Base-by-base conservation (phyloP, 2,329 filamentous ascomycete species). In the Ophiocordyceps sinensis region DNA sequence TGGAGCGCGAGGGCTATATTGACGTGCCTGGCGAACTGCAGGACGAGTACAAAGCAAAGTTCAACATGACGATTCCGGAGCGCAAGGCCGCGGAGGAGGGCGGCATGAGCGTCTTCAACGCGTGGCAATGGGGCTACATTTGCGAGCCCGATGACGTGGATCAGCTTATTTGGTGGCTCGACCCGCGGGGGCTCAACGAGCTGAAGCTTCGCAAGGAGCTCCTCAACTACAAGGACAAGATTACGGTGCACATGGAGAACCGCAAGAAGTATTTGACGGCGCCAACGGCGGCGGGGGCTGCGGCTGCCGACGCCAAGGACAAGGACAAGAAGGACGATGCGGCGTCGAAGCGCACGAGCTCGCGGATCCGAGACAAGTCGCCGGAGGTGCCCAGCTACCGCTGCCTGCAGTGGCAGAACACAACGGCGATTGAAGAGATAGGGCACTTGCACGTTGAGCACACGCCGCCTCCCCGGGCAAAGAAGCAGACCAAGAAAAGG, bases 121-220 rank as follows among this genome's bases (percentile, higher is more conserved):
- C 89, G 2, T 65, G 67, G 12, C 82, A 96, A 59, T 98, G 91
- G 88, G 91, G 84, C 11, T 98, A 85, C 62, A 87, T 86, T 51
- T 84, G 89, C 31, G 82, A 91, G 11, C 77, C 85, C 0, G 77
- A 82, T 38, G 73, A 84, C 31, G 63, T 98, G 5, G 84, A 91
- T 45, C 74, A 73, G 40, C 71, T 98, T 15, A 77, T 96, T 46
- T 73, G 74, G 40, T 98, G 91, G 88, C 72, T 98, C 5, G 89
- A 98, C 54, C 74, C 80, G 12, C 82, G 85, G 14, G 91, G 91
- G 1, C 71, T 82, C 48, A 87, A 94, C 47, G 91, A 98, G 62
- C 65, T 82, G 47, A 88, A 86, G 55, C 69, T 98, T 39, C 77
- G 82, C 45, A 96, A 95, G 61, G 89, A 96, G 58, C 71, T 98